Evolutionary conservation across 1,139 yeast species (phyloP).

Genomic region (Pichia terricola): DNA sequence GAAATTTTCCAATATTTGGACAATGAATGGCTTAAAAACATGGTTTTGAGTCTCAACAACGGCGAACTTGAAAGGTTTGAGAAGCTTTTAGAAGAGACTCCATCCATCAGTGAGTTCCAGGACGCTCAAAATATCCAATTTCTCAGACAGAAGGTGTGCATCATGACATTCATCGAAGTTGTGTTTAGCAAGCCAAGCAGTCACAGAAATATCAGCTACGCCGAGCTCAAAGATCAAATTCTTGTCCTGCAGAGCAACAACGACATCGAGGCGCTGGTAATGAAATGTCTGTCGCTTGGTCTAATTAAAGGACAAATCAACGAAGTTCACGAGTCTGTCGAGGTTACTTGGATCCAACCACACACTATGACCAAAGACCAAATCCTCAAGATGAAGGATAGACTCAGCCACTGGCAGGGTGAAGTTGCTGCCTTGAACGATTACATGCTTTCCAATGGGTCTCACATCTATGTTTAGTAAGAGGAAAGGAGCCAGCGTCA

Average conservation of each 20-base stretch:
- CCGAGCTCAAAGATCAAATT: slow-evolving; percentile 62
- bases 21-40: slow-evolving; percentile 60
- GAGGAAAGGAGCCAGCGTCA: no score
- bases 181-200: slow-evolving; percentile 72
- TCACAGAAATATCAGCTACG: slow-evolving; percentile 63
- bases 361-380: slow-evolving; percentile 78
- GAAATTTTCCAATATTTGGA: slow-evolving; percentile 60
- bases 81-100: slow-evolving; percentile 34
- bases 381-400: slow-evolving; percentile 64
- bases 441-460: slow-evolving; percentile 49
- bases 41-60: slow-evolving; percentile 61
- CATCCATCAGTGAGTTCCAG: slow-evolving; percentile 33
- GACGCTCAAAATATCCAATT: slow-evolving; percentile 44
- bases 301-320: slow-evolving; percentile 81
- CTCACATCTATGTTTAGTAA: slow-evolving; percentile 55
- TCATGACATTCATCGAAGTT: slow-evolving; percentile 84
- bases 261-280: slow-evolving; percentile 82
- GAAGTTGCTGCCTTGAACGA: slow-evolving; percentile 59
- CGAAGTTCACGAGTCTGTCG: slow-evolving; percentile 70
- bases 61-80: slow-evolving; percentile 62
- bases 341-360: slow-evolving; percentile 92
- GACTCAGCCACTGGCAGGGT: slow-evolving; percentile 67
- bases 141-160: slow-evolving; percentile 80
- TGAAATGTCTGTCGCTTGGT: slow-evolving; percentile 81
- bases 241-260: slow-evolving; percentile 52